Percentiles rank a stretch among this genome's conserved stretches.
Evolutionary conservation across 768 basidiomycete species (phyloP).

Genomic region (Tylopilus vinaceipallidus): DNA sequence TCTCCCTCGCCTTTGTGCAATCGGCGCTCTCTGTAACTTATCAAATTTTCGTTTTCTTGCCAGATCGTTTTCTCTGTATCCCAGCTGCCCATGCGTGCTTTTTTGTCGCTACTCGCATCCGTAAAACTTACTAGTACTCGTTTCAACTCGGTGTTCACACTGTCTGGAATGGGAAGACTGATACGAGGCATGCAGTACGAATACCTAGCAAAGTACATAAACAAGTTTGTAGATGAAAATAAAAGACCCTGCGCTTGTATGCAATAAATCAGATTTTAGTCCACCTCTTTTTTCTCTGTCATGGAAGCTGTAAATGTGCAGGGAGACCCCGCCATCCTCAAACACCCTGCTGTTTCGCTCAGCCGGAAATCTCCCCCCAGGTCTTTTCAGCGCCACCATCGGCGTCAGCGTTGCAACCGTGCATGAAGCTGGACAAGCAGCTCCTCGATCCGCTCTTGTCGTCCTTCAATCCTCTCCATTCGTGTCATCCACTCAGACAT

Average conservation of each 20-base stretch:
- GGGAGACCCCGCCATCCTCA: too few species aligned
- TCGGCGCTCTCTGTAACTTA: conserved; percentile 25
- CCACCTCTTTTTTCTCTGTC: neutral
- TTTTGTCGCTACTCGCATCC: conserved; percentile 17
- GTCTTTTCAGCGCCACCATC: too few species aligned
- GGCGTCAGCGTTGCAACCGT: conserved; percentile 12
- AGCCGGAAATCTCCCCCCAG: too few species aligned
- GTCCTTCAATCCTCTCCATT: conserved; percentile 41
- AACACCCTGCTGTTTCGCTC: too few species aligned
- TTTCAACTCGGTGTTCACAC: neutral
- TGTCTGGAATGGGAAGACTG: neutral
- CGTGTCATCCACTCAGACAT: conserved; percentile 31
- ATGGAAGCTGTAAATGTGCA: neutral
- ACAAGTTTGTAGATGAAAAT: neutral
- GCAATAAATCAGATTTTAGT: too few species aligned
- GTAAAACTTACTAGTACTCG: conserved; percentile 7
- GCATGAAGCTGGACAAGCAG: conserved; percentile 37
- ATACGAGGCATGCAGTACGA: neutral
- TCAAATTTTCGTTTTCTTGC: conserved; percentile 13
- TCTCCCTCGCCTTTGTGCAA: neutral
- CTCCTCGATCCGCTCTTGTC: conserved; percentile 49
- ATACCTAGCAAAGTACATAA: neutral
- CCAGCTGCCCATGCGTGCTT: neutral
- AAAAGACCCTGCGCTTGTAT: too few species aligned
- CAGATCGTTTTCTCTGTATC: neutral